Conservation (phyloP, 306 rosid species). For the Castanea sativa region DNA sequence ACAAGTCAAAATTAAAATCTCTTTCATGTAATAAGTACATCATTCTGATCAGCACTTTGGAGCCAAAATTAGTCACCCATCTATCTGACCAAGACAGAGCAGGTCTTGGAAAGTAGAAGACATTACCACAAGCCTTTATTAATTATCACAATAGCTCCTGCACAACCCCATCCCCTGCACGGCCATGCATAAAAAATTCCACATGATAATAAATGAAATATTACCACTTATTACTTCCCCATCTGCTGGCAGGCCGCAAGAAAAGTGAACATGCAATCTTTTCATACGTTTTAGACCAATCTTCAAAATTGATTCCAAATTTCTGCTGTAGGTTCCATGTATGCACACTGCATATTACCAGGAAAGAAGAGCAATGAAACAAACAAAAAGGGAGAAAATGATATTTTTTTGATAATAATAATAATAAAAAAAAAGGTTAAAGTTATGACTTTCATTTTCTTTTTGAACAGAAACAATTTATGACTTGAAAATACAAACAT, state of each 20-base stretch:
- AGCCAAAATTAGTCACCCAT: neutral
- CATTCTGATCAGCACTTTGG: neutral
- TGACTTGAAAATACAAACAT: neutral
- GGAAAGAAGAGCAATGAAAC: slow-evolving; percentile 17
- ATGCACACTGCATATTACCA: slow-evolving; percentile 67
- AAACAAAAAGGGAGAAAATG: neutral
- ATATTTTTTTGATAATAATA: too few relatives aligned
- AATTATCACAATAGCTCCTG: too few relatives aligned
- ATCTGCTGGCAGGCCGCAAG: slow-evolving; percentile 80
- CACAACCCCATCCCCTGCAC: too few relatives aligned
- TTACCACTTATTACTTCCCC: slow-evolving; percentile 96
- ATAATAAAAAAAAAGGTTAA: neutral
- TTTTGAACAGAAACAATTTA: neutral
- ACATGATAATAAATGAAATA: neutral
- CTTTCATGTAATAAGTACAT: neutral
- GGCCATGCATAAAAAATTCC: neutral
- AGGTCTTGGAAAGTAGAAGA: neutral
- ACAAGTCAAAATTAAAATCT: neutral
- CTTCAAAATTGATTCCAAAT: slow-evolving; percentile 69
- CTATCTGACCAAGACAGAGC: neutral
- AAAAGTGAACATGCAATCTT: slow-evolving; percentile 92
- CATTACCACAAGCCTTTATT: neutral
- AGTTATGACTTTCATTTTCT: neutral
- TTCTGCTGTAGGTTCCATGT: slow-evolving; percentile 79
- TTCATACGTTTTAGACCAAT: slow-evolving; percentile 87